Evolutionary conservation across 2,329 filamentous ascomycete genomes (phyloP).

Genomic region (Sphaerulina populicola): DNA sequence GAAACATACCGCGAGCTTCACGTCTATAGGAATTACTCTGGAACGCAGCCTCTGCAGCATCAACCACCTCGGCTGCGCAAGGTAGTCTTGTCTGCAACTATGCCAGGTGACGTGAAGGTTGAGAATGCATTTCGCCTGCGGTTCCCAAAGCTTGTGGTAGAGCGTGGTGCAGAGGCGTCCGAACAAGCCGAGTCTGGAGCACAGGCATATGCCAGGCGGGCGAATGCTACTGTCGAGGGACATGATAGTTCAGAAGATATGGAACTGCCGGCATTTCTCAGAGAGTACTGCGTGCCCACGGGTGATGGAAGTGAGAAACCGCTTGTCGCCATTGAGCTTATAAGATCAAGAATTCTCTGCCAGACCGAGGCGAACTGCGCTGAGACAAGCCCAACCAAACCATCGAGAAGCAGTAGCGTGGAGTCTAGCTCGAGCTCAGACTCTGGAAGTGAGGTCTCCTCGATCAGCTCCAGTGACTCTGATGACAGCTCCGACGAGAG

Average conservation of each 20-base stretch:
- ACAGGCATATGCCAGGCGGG: constrained; percentile 14
- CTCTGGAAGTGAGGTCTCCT: constrained; percentile 1
- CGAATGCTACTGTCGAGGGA: constrained; percentile 15
- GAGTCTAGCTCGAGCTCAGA: not conserved
- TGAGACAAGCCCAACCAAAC: constrained; percentile 3
- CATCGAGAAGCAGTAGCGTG: not conserved
- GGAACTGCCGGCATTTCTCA: constrained; percentile 48
- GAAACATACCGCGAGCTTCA: constrained; percentile 18
- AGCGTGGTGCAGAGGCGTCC: constrained; percentile 48
- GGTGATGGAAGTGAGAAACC: constrained; percentile 53
- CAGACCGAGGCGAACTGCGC: not conserved
- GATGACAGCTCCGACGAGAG: constrained; percentile 9
- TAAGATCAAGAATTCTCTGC: constrained; percentile 47
- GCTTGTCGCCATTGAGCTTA: constrained; percentile 70
- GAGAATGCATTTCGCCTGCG: constrained; percentile 64
- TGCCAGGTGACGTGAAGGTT: constrained; percentile 78
- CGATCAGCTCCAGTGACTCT: constrained; percentile 2
- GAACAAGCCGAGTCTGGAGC: constrained; percentile 13
- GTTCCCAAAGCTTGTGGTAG: constrained; percentile 65
- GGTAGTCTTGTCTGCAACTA: constrained; percentile 81
- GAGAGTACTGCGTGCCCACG: constrained; percentile 44
- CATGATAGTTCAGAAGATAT: constrained; percentile 36
- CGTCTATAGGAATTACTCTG: constrained; percentile 7
- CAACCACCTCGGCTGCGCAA: constrained; percentile 44
- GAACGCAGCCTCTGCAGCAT: not conserved